Conservation (phyloP, 352 stramenopile species). For the Phytopythium helicoides region DNA sequence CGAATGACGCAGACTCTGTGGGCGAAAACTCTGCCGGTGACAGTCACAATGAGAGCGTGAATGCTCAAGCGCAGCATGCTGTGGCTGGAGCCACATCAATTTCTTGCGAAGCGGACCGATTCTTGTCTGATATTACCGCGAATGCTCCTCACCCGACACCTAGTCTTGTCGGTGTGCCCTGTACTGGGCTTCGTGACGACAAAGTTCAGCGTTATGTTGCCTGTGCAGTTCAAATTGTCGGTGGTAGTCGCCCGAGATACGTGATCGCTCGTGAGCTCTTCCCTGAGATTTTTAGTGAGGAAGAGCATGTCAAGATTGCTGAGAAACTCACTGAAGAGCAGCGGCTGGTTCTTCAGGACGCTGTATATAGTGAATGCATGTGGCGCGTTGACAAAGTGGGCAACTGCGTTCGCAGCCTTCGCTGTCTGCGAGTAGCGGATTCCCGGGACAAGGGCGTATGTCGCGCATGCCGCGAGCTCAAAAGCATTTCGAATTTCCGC, state of each 20-base stretch:
- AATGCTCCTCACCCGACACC: neutral
- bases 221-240: slow-evolving; percentile 63
- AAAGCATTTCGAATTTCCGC: slow-evolving; percentile 69
- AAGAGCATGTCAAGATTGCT: slow-evolving; percentile 61
- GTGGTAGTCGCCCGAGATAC: slow-evolving; percentile 73
- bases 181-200: slow-evolving; percentile 58
- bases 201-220: slow-evolving; percentile 63
- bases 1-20: neutral
- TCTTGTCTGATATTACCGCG: neutral
- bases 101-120: neutral
- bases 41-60: neutral
- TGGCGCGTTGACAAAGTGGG: slow-evolving; percentile 79
- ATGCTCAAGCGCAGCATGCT: neutral
- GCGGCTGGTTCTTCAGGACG: slow-evolving; percentile 59
- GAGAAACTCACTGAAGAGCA: slow-evolving; percentile 53
- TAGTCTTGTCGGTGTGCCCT: slow-evolving; percentile 37
- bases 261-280: slow-evolving; percentile 81
- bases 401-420: slow-evolving; percentile 69
- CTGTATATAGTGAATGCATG: slow-evolving; percentile 74
- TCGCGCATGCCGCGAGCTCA: slow-evolving; percentile 62
- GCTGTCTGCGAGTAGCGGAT: slow-evolving; percentile 49
- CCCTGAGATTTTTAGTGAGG: slow-evolving; percentile 49
- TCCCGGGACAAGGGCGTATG: slow-evolving; percentile 43
- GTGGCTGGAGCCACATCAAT: neutral
- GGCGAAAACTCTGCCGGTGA: neutral